A percentile compares a stretch with the other conserved stretches of the same genome.
Conservation (phyloP, 108 stramenopile species). For the Cyclotella choctawhatcheeana region DNA sequence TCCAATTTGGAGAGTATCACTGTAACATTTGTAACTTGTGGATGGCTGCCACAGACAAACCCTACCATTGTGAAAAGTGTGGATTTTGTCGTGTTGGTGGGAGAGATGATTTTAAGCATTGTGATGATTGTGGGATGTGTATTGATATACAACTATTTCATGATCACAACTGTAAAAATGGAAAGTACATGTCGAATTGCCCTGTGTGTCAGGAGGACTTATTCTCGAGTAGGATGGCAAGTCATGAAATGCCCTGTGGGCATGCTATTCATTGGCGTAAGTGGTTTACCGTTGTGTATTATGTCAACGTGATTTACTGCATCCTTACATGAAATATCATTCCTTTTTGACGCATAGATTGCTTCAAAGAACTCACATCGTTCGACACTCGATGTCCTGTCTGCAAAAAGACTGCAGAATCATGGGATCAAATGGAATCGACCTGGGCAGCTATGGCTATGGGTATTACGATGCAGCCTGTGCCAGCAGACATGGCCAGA, state of each 20-base stretch:
- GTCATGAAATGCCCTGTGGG: slow-evolving; percentile 59
- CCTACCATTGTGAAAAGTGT: slow-evolving; percentile 86
- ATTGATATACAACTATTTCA: slow-evolving; percentile 82
- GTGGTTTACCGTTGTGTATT: slow-evolving; percentile 8
- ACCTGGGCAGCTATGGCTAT: slow-evolving; percentile 86
- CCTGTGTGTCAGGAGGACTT: slow-evolving; percentile 91
- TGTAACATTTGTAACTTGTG: slow-evolving; percentile 87
- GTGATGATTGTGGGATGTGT: slow-evolving; percentile 91
- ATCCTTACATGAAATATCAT: background rate
- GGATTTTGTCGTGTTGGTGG: slow-evolving; percentile 92
- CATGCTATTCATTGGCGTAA: slow-evolving; percentile 56
- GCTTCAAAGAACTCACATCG: slow-evolving; percentile 76
- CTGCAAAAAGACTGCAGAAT: slow-evolving; percentile 92
- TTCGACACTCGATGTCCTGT: slow-evolving; percentile 86
- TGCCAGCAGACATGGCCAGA: slow-evolving; percentile 81
- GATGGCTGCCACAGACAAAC: slow-evolving; percentile 85
- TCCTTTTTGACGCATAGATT: slow-evolving; percentile 22
- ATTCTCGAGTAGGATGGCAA: slow-evolving; percentile 74
- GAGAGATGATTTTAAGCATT: slow-evolving; percentile 83
- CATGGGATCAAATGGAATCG: slow-evolving; percentile 83
- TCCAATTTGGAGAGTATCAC: slow-evolving; percentile 82
- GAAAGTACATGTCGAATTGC: slow-evolving; percentile 91
- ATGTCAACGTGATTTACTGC: slow-evolving; percentile 45
- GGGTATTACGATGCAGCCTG: slow-evolving; percentile 79
- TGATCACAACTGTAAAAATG: slow-evolving; percentile 85